Percentiles rank a stretch among this genome's conserved stretches.
These are phyloP conservation scores for Gossypium aridum DNA, from an alignment of 441 rosid species.

Conservation along the genomic window DNA sequence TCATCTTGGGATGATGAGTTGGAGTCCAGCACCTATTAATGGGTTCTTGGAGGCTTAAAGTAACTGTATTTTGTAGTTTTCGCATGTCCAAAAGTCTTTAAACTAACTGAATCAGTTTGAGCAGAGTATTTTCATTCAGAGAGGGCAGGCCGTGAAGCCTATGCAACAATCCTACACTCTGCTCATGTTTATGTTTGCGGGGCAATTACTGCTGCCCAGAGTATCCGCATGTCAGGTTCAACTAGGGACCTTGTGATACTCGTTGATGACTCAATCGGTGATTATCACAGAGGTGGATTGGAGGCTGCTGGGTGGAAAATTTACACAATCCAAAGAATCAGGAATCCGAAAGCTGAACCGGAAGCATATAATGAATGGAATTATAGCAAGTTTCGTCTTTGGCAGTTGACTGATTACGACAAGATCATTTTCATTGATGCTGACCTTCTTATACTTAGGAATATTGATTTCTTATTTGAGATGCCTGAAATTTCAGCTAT, in stretches of 20 bases:
- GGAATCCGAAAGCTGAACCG: slow-evolving; percentile 69
- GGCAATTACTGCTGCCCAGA: slow-evolving; percentile 83
- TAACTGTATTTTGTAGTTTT: not conserved
- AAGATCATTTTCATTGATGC: slow-evolving; percentile 89
- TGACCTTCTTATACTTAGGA: slow-evolving; percentile 75
- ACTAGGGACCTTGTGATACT: slow-evolving; percentile 78
- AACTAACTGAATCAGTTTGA: slow-evolving; percentile 13
- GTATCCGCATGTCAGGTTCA: slow-evolving; percentile 85
- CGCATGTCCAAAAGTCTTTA: not conserved
- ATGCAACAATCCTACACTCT: slow-evolving; percentile 83
- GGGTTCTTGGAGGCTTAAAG: not conserved
- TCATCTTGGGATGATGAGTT: not conserved
- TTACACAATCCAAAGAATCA: slow-evolving; percentile 61
- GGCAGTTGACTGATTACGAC: slow-evolving; percentile 78
- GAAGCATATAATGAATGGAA: slow-evolving; percentile 87
- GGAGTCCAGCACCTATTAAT: not conserved
- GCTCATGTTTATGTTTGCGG: slow-evolving; percentile 79
- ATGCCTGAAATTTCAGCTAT: slow-evolving; percentile 83
- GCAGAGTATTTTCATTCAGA: slow-evolving; percentile 61
- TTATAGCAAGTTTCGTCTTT: slow-evolving; percentile 87
- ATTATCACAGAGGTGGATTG: slow-evolving; percentile 64
- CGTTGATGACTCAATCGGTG: slow-evolving; percentile 64
- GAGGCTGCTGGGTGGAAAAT: slow-evolving; percentile 86
- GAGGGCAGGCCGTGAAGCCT: slow-evolving; percentile 62
- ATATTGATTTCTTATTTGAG: slow-evolving; percentile 80